Percentiles rank a stretch among this genome's conserved stretches.
These are phyloP conservation scores for Petunia secreta DNA, from an alignment of 257 asterid species.

Conservation along the genomic window DNA sequence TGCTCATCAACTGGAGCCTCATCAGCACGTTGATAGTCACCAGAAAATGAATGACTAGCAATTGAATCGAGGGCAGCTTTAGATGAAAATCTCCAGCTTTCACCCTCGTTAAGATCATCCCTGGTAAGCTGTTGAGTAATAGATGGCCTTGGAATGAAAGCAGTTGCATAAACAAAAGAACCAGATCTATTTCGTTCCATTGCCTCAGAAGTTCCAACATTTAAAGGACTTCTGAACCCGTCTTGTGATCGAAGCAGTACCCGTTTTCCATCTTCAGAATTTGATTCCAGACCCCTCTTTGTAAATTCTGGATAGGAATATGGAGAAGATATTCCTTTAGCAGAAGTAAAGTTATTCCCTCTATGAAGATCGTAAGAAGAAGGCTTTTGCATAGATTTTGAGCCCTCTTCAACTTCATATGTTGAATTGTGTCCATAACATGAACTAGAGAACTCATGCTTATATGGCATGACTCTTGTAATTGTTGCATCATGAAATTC, in stretches of 20 bases:
- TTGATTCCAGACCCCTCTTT: conserved; percentile 34
- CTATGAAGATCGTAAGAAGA: conserved; percentile 34
- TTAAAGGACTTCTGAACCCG: conserved; percentile 29
- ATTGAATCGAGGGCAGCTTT: conserved; percentile 32
- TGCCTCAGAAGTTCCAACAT: conserved; percentile 33
- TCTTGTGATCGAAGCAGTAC: conserved; percentile 23
- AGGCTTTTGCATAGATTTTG: conserved; percentile 35
- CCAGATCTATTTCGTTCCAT: conserved; percentile 38
- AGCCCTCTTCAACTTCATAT: conserved; percentile 30
- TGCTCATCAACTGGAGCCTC: conserved; percentile 35
- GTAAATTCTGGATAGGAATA: conserved; percentile 27
- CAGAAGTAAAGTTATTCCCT: conserved; percentile 33
- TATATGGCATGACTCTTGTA: conserved; percentile 44
- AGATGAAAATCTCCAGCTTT: conserved; percentile 24
- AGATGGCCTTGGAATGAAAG: conserved; percentile 32
- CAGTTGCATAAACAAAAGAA: conserved; percentile 38
- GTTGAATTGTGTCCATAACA: conserved; percentile 39
- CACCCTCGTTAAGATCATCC: conserved; percentile 31
- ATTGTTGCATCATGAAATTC: conserved; percentile 45
- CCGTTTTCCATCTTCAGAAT: conserved; percentile 36
- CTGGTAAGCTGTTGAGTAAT: conserved; percentile 27
- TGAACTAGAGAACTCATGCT: conserved; percentile 35
- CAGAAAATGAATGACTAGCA: conserved; percentile 36
- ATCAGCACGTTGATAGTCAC: conserved; percentile 19
- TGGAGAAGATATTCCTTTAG: conserved; percentile 36